Evolutionary conservation across 805 yeast genomes (phyloP).

Genomic region (Candida nemodendra): DNA sequence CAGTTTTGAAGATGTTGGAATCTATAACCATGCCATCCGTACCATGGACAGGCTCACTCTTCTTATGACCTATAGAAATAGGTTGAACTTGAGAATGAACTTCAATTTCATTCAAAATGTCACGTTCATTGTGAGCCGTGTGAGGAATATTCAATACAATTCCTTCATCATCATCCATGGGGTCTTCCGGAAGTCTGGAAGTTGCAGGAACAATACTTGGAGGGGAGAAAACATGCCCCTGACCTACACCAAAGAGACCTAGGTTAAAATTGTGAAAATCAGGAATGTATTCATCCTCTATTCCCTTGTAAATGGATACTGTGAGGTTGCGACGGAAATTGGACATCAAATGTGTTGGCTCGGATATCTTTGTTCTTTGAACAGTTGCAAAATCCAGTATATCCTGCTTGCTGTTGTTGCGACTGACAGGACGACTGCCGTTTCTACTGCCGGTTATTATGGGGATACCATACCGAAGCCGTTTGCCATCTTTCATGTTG

Average conservation of each 20-base stretch:
- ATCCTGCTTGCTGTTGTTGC: no score
- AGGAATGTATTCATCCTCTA: constrained; percentile 78
- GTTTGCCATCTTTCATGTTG: constrained; percentile 37
- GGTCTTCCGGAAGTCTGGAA: constrained; percentile 13
- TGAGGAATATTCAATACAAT: constrained; percentile 7
- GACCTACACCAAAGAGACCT: constrained; percentile 13
- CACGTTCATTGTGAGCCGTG: constrained; percentile 6
- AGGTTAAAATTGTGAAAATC: constrained; percentile 45
- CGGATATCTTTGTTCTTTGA: neutral
- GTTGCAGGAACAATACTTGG: neutral
- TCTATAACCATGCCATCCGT: constrained; percentile 14
- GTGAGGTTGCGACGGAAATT: constrained; percentile 1
- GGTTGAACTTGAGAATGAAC: constrained; percentile 31
- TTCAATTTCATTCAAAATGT: constrained; percentile 13
- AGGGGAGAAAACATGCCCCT: neutral
- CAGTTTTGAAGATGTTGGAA: constrained; percentile 22
- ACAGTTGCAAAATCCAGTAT: neutral
- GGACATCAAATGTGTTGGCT: neutral
- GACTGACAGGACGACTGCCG: constrained; percentile 5
- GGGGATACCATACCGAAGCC: constrained; percentile 19
- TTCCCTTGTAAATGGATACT: constrained; percentile 36
- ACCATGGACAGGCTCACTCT: neutral
- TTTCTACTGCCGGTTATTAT: neutral
- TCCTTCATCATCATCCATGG: constrained; percentile 7
- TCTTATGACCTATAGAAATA: constrained; percentile 21